Evolutionary conservation across 2,329 filamentous ascomycete species (phyloP).

Genomic region (Intubia oerlemansii): DNA sequence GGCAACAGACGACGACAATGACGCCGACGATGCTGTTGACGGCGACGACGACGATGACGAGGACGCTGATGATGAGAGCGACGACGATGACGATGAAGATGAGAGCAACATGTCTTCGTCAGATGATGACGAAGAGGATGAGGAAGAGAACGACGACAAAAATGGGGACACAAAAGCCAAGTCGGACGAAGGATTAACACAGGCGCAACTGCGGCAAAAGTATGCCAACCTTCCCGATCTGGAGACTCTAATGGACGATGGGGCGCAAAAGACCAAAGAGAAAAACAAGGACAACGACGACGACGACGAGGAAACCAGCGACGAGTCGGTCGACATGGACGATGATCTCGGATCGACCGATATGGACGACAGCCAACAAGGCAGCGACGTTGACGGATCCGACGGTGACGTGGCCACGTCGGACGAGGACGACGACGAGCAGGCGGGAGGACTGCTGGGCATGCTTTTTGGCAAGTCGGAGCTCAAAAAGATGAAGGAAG

Average conservation of each 20-base stretch:
- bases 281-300: slow-evolving; percentile 9
- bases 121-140: slow-evolving; percentile 28
- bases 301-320: slow-evolving; percentile 17
- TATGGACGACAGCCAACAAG: slow-evolving; percentile 14
- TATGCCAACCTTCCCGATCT: slow-evolving; percentile 41
- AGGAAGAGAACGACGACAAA: too few species aligned
- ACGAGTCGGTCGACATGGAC: slow-evolving; percentile 49
- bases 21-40: slow-evolving; percentile 20
- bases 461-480: slow-evolving; percentile 38
- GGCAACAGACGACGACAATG: neutral
- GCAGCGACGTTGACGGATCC: slow-evolving; percentile 22
- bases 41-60: slow-evolving; percentile 30
- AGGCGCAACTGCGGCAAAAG: slow-evolving; percentile 47
- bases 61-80: slow-evolving; percentile 29
- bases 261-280: too few species aligned
- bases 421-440: slow-evolving; percentile 19
- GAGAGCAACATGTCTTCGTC: slow-evolving; percentile 39
- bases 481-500: slow-evolving; percentile 26
- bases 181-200: slow-evolving; percentile 43
- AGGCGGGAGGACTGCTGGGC: slow-evolving; percentile 27
- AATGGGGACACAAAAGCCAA: slow-evolving; percentile 16
- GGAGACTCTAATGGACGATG: too few species aligned
- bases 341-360: slow-evolving; percentile 39
- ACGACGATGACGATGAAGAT: slow-evolving; percentile 16
- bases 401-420: slow-evolving; percentile 21